Conservation (phyloP, 345 rosid genomes). For the Linum trigynum region DNA sequence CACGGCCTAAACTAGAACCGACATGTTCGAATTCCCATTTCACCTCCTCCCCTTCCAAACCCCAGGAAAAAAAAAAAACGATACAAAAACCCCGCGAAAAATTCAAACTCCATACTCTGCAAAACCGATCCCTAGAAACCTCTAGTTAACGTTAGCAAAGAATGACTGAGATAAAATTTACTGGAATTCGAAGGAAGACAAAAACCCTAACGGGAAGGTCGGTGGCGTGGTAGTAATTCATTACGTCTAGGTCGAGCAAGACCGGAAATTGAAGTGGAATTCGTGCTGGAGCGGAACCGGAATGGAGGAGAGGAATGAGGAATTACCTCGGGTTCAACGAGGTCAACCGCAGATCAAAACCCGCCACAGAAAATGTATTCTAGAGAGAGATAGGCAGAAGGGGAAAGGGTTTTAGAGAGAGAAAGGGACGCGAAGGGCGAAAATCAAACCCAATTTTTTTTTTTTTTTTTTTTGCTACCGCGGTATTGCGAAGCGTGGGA, state of each 20-base stretch:
- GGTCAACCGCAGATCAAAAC: conserved; percentile 22
- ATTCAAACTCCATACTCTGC: too few relatives aligned
- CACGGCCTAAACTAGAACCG: too few relatives aligned
- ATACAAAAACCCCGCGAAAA: too few relatives aligned
- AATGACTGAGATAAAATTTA: too few relatives aligned
- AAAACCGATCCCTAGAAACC: too few relatives aligned
- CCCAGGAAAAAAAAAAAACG: too few relatives aligned
- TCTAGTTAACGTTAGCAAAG: too few relatives aligned
- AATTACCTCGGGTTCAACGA: conserved; percentile 20
- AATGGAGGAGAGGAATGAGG: conserved; percentile 5
- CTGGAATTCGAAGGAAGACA: too few relatives aligned
- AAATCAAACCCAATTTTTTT: not conserved
- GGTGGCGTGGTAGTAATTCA: not conserved
- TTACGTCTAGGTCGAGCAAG: not conserved
- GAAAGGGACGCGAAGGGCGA: not conserved
- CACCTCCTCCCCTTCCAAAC: too few relatives aligned
- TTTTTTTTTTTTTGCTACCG: not conserved
- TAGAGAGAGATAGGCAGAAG: not conserved
- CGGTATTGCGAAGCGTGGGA: not conserved
- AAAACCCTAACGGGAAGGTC: conserved; percentile 11
- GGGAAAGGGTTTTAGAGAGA: not conserved
- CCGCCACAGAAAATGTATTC: not conserved
- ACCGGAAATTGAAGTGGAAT: conserved; percentile 15
- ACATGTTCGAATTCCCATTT: too few relatives aligned
- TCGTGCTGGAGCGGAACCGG: conserved; percentile 1